These are phyloP conservation scores for Taxawa tesnikishii DNA, from an alignment of 2,329 filamentous ascomycete species.

Conservation along the genomic window DNA sequence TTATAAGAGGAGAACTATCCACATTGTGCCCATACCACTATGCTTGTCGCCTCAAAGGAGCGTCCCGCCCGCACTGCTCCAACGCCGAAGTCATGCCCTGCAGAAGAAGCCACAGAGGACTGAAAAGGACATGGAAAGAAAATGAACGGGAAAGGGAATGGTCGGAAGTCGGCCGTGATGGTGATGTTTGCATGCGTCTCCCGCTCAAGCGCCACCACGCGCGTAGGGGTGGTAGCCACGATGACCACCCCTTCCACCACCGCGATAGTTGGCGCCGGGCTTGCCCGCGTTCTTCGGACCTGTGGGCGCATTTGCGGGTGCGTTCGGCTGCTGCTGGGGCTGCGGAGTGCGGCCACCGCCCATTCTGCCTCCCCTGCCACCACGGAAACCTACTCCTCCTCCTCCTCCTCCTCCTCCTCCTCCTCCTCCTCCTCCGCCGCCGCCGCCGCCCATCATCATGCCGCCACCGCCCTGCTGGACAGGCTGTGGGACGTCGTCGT, in stretches of 20 bases:
- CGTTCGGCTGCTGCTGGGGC: constrained; percentile 31
- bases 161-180: too few species aligned
- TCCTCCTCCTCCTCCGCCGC: constrained; percentile 25
- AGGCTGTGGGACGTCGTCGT: constrained; percentile 85
- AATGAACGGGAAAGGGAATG: too few species aligned
- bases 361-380: constrained; percentile 19
- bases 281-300: constrained; percentile 91
- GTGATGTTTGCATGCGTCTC: too few species aligned
- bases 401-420: constrained; percentile 25
- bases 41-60: too few species aligned
- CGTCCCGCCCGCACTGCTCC: too few species aligned
- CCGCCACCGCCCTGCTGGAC: constrained; percentile 50
- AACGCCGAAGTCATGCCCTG: too few species aligned
- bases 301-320: constrained; percentile 75
- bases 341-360: constrained; percentile 10
- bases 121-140: too few species aligned
- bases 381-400: constrained; percentile 26
- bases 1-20: too few species aligned
- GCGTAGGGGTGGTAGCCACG: constrained; percentile 74
- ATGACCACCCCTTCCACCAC: constrained; percentile 64
- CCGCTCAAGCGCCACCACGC: constrained; percentile 7
- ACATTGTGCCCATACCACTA: too few species aligned
- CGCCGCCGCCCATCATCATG: constrained; percentile 29
- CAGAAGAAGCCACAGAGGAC: too few species aligned
- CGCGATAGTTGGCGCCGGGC: constrained; percentile 85